Evolutionary conservation across 805 yeast species (phyloP), one percentile per base, ranked within the genome.

Genomic region (Maudiozyma pseudohumilis): DNA sequence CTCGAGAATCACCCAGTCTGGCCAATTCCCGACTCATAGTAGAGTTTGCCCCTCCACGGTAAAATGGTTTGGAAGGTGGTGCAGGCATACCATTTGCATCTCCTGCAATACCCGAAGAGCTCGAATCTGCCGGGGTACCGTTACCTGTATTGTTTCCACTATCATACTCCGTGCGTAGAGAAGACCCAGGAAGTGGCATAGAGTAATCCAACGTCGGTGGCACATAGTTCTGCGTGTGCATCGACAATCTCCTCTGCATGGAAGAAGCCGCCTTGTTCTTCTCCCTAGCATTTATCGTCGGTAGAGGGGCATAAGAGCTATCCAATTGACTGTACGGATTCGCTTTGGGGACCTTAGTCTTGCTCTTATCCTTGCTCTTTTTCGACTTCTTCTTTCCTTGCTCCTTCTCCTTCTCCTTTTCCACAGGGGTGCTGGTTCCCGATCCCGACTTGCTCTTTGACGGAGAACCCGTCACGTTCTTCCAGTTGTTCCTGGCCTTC

Each of bases 191-290:
- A 9, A 56, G 37, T 8, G 61, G 59, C 40, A 51, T 46, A 6
- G 59, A 43, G 35, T 55, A 48, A 32, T 57, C 59, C 23, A 51
- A 20, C 20, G 49, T 41, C 12, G 59, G 53, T n/a, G 59, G 54
- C n/a, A 46, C 49, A 37, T 52, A 47, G 32, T 49, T 47, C 10
- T 53, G 45, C 32, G 61, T 49, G 39, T 64, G 68, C 23, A 69
- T 57, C 3, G 73, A 68, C 42, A 69, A 55, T 40, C 74, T 50
- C 36, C 74, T 50, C 38, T 68, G 68, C 64, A 66, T 65, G 16
- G 65, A 53, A 12, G 61, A 52, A 2, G 65, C 68, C 41, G 64
- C 60, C 45, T 60, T 64, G 23, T 55, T 64, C 40, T 60, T 58
- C 29, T 59, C 64, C 34, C 53, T 52, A 19, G 57, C 51, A 38